Conservation (phyloP, 768 basidiomycete species). For the Calocera cornea region DNA sequence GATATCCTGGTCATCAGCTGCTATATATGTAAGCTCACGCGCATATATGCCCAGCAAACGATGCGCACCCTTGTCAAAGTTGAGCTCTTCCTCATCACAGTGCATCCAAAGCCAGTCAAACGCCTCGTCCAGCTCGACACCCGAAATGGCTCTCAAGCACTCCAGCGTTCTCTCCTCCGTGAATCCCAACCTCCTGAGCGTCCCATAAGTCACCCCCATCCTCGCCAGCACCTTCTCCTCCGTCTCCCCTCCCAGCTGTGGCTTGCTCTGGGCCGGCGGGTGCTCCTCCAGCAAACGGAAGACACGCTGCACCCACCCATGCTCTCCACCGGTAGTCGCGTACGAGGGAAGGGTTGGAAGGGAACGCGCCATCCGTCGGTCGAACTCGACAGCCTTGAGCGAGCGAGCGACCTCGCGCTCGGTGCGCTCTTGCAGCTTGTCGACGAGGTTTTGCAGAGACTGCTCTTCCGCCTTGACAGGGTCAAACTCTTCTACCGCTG, state of each 20-base stretch:
- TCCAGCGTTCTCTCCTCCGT: constrained; percentile 50
- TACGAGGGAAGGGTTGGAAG: constrained; percentile 49
- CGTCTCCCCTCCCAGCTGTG: constrained; percentile 35
- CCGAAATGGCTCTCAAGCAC: constrained; percentile 50
- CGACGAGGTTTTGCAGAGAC: constrained; percentile 56
- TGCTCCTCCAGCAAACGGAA: constrained; percentile 9
- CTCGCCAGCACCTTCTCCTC: constrained; percentile 59
- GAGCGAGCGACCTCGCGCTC: constrained; percentile 69
- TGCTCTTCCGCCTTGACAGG: constrained; percentile 20
- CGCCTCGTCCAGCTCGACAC: constrained; percentile 73
- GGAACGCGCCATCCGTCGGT: constrained; percentile 59
- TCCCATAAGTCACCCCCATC: constrained; percentile 69
- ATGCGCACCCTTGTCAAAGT: constrained; percentile 27
- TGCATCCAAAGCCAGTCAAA: constrained; percentile 72
- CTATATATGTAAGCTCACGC: background rate
- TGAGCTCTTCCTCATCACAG: constrained; percentile 48
- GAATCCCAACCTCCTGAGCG: constrained; percentile 66
- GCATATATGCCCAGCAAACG: background rate
- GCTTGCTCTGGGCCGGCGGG: constrained; percentile 19
- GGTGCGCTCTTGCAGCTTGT: constrained; percentile 72
- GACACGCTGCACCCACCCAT: constrained; percentile 11
- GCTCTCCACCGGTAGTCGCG: constrained; percentile 9
- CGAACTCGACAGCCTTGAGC: constrained; percentile 67
- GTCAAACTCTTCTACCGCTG: constrained; percentile 22
- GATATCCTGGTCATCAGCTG: background rate